These are phyloP conservation scores for Aegle marmelos DNA, from an alignment of 345 rosid genomes.

Conservation along the genomic window DNA sequence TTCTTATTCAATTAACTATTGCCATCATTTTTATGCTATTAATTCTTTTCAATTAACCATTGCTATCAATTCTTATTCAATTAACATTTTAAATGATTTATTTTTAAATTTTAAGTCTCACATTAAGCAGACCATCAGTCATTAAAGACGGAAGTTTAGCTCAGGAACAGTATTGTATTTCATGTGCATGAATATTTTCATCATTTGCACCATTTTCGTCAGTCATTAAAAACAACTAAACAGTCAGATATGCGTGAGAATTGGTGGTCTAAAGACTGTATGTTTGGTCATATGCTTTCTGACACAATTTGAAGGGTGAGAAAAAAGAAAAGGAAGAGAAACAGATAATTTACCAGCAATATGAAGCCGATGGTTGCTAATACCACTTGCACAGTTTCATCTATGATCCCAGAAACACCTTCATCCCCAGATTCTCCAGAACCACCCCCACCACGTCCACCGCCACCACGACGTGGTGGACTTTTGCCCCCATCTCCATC, in stretches of 20 bases:
- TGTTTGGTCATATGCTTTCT: not conserved
- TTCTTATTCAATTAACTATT: not conserved
- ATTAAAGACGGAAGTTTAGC: not conserved
- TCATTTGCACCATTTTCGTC: not conserved
- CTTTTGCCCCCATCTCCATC: slow-evolving; percentile 45
- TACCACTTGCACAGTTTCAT: slow-evolving; percentile 64
- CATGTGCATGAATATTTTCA: not conserved
- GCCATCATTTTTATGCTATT: not conserved
- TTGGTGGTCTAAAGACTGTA: not conserved
- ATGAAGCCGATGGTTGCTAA: slow-evolving; percentile 63
- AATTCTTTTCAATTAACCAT: not conserved
- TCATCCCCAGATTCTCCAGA: slow-evolving; percentile 47
- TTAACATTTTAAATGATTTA: not conserved
- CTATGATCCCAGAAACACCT: slow-evolving; percentile 41
- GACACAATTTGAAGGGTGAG: not conserved
- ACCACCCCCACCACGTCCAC: slow-evolving; percentile 35
- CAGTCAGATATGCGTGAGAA: not conserved
- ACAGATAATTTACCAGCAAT: slow-evolving; percentile 41
- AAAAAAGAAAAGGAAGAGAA: not conserved
- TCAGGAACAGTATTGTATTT: not conserved
- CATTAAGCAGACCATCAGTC: not conserved
- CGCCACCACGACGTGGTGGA: slow-evolving; percentile 47
- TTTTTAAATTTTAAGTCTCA: not conserved
- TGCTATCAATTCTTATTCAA: not conserved
- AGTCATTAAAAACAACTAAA: not conserved